A percentile compares a stretch with the other conserved stretches of the same genome.
phyloP scores from a whole-genome alignment of 495 filamentous ascomycete genomes.

The Neurospora sublineolata region DNA sequence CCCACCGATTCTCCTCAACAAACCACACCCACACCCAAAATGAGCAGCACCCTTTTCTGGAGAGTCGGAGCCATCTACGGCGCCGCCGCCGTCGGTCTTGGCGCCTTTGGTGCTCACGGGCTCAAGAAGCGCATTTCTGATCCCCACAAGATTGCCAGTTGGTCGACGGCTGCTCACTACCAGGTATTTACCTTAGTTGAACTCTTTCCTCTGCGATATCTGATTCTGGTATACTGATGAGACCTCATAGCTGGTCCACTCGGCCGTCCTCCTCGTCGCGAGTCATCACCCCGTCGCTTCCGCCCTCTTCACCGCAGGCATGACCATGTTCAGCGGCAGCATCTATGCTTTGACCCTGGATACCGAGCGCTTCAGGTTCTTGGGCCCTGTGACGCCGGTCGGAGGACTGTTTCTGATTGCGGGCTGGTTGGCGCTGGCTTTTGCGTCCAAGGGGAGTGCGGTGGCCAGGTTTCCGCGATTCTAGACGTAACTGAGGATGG shows the following conservation, averaged over 20 bases:
- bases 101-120: conserved; percentile 54
- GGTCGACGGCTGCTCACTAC: conserved; percentile 49
- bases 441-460: background rate
- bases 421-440: conserved; percentile 35
- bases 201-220: too few relatives aligned
- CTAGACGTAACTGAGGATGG: background rate
- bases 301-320: conserved; percentile 35
- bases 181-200: too few relatives aligned
- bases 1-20: background rate
- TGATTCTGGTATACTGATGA: background rate
- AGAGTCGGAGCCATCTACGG: conserved; percentile 48
- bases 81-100: conserved; percentile 45
- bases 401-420: conserved; percentile 48
- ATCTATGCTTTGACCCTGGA: conserved; percentile 49
- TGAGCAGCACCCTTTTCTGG: conserved; percentile 35
- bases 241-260: conserved; percentile 41
- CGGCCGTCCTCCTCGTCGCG: conserved; percentile 41
- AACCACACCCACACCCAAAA: background rate
- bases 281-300: conserved; percentile 27
- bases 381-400: conserved; percentile 49
- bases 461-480: background rate
- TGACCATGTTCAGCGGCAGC: conserved; percentile 48
- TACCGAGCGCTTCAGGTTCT: conserved; percentile 39
- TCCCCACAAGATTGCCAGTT: conserved; percentile 41
- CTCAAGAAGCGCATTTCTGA: conserved; percentile 45